Evolutionary conservation across 768 basidiomycete species (phyloP).

Genomic region (Mycena kentingensis): DNA sequence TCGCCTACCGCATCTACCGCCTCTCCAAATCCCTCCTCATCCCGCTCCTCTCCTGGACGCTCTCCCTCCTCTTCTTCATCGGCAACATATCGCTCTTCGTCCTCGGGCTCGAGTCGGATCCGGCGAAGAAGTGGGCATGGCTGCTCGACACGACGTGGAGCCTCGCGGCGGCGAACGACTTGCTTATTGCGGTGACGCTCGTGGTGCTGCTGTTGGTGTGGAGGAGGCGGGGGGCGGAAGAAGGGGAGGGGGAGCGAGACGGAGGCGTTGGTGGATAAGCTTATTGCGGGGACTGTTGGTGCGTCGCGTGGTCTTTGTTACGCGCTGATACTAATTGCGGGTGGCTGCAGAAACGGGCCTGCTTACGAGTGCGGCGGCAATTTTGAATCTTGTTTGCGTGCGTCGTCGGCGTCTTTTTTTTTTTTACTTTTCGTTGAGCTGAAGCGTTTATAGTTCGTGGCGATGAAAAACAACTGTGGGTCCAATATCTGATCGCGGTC

Average conservation of each 20-base stretch:
- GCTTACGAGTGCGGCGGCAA: conserved; percentile 15
- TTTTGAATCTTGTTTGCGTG: conserved; percentile 17
- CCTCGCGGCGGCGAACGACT: conserved; percentile 14
- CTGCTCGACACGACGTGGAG: conserved; percentile 8
- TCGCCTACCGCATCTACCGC: conserved; percentile 17
- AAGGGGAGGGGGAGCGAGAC: not conserved
- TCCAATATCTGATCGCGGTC: too few relatives aligned
- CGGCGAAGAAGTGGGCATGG: conserved; percentile 8
- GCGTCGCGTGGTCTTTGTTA: not conserved
- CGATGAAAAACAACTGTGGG: conserved; percentile 17
- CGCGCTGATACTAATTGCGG: not conserved
- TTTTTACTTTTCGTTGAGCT: not conserved
- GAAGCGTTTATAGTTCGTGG: conserved; percentile 5
- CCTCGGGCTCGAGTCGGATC: not conserved
- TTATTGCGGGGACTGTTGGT: conserved; percentile 15
- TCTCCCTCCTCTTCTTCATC: conserved; percentile 11
- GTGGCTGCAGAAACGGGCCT: conserved; percentile 7
- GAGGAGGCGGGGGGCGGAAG: not conserved
- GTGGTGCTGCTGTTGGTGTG: not conserved
- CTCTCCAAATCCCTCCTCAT: conserved; percentile 13
- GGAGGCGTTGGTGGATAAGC: conserved; percentile 5
- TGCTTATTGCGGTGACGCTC: conserved; percentile 4
- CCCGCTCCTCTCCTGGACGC: conserved; percentile 12
- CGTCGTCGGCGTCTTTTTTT: not conserved
- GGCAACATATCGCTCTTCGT: conserved; percentile 1